Evolutionary conservation across 495 filamentous ascomycete genomes (phyloP), one percentile per base, ranked within the genome.

Genomic region (Durotheca rogersii): DNA sequence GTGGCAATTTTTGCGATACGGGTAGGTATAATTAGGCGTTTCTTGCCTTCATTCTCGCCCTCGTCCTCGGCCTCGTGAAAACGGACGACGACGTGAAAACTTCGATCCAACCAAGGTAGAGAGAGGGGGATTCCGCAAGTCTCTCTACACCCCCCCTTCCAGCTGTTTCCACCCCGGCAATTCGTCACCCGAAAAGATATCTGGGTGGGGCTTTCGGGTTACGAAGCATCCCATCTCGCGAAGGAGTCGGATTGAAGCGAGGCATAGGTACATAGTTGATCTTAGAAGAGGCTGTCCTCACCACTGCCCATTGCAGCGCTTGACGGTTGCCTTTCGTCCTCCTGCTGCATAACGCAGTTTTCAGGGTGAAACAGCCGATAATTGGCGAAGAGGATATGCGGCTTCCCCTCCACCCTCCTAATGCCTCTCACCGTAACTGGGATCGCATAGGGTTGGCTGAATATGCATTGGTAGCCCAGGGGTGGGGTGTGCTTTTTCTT

Each of bases 231-330:
- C 23, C 23, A 9, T 27, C 23, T 9, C 23, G 9, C 9, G 23
- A 27, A 27, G 23, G 9, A 19, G 41, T 35, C 25, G 37, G 30
- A 36, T 21, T 19, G 29, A 49, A 36, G 6, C 15, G n/a, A 21
- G 35, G 3, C 17, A n/a, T 14, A 25, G 32, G 19, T 44, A n/a
- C 38, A 37, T 43, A 33, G 39, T 34, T 36, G 44, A 15, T 14
- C 39, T 37, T 43, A 33, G 39, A 47, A 38, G 36, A 38, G 7
- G 18, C 20, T 36, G 17, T 12, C 7, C 9, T 27, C 4, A 27
- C 4, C 23, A 15, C 47, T n/a, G 31, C 37, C 14, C 23, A 27
- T 45, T 39, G 27, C 32, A 48, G 38, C 32, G 44, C 38, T 48
- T 32, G 29, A 32, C 33, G 33, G 40, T 39, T 49, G 34, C 18